Conservation (phyloP, 2,329 filamentous ascomycete genomes). For the Volutella citrinella region DNA sequence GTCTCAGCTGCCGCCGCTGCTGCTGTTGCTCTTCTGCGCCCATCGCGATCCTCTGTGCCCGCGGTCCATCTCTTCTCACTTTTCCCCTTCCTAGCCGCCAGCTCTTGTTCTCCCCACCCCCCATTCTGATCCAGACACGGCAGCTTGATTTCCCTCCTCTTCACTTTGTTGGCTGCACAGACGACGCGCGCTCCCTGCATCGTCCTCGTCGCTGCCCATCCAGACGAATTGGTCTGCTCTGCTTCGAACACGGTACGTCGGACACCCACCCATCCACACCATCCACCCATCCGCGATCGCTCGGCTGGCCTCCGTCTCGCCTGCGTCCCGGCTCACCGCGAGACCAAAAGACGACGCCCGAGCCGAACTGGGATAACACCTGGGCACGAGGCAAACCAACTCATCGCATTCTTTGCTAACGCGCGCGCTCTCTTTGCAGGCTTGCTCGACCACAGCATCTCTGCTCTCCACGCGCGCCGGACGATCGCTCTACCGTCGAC, state of each 20-base stretch:
- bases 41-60: slow-evolving; percentile 25
- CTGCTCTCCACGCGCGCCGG: no score
- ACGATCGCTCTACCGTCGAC: no score
- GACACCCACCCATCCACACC: slow-evolving; percentile 8
- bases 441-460: no score
- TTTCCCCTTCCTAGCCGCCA: slow-evolving; percentile 16
- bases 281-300: slow-evolving; percentile 10
- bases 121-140: slow-evolving; percentile 11
- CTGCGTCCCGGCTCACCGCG: slow-evolving; percentile 3
- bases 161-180: no score
- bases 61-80: slow-evolving; percentile 6
- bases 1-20: slow-evolving; percentile 1
- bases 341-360: slow-evolving; percentile 1
- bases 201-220: no score
- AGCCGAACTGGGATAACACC: no score
- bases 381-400: no score
- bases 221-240: slow-evolving; percentile 22
- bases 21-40: slow-evolving; percentile 20
- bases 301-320: slow-evolving; percentile 11
- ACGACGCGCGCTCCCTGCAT: no score
- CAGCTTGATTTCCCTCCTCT: no score
- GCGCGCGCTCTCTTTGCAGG: no score
- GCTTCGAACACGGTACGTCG: slow-evolving; percentile 26
- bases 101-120: slow-evolving; percentile 10
- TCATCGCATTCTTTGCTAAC: no score